phyloP scores from a whole-genome alignment of 73 alveolate genomes.

The Vitrella brassicaformis region DNA sequence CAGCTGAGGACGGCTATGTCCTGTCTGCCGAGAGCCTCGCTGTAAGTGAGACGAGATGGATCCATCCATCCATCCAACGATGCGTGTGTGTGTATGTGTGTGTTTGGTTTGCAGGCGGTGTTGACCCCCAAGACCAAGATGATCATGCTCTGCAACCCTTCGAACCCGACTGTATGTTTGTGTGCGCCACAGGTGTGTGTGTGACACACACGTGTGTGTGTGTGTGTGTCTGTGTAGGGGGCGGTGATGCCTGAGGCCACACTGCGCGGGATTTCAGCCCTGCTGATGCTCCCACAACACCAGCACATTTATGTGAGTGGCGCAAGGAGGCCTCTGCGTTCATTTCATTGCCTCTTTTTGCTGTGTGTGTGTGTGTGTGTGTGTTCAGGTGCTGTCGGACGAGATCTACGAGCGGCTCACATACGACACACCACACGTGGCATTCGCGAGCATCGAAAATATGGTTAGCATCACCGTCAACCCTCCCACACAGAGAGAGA shows the following conservation, averaged over 20 bases:
- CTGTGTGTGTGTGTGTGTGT: not conserved
- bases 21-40: too few relatives aligned
- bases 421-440: not conserved
- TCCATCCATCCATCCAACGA: too few relatives aligned
- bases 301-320: constrained; percentile 12
- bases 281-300: constrained; percentile 16
- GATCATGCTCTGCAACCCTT: constrained; percentile 14
- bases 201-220: too few relatives aligned
- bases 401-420: constrained; percentile 30
- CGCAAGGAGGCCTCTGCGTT: too few relatives aligned
- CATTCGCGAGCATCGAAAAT: not conserved
- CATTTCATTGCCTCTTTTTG: not conserved
- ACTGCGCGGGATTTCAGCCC: constrained; percentile 21
- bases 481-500: too few relatives aligned
- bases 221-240: constrained; percentile 1
- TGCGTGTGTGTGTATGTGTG: too few relatives aligned
- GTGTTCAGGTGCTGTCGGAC: constrained; percentile 16
- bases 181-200: too few relatives aligned
- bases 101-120: too few relatives aligned
- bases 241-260: constrained; percentile 9
- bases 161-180: constrained; percentile 17
- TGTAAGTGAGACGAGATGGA: too few relatives aligned
- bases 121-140: not conserved
- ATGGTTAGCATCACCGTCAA: too few relatives aligned
- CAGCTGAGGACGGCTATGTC: too few relatives aligned